Conservation (phyloP, 257 asterid species). For the Handroanthus guayacan region DNA sequence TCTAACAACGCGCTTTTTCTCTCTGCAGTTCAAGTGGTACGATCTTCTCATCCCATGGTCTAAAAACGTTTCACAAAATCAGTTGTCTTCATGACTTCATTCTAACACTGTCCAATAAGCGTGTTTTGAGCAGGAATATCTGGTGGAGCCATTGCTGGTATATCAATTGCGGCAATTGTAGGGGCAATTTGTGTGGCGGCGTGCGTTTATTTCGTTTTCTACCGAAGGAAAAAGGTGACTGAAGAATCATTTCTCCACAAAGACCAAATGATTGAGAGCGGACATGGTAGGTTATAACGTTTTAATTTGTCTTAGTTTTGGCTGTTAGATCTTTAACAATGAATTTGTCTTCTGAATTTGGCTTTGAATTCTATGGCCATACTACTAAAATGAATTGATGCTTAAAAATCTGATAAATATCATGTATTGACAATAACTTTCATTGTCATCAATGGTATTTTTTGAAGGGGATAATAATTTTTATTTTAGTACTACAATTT, state of each 20-base stretch:
- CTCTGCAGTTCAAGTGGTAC: constrained; percentile 87
- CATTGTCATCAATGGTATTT: too few relatives aligned
- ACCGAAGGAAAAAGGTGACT: constrained; percentile 43
- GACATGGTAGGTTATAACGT: constrained; percentile 44
- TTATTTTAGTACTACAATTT: too few relatives aligned
- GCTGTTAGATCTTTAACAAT: too few relatives aligned
- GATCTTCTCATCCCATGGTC: constrained; percentile 39
- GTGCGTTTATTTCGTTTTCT: constrained; percentile 54
- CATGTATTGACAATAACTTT: too few relatives aligned
- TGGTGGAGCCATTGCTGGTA: constrained; percentile 78
- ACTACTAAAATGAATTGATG: too few relatives aligned
- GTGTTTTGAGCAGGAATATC: constrained; percentile 64
- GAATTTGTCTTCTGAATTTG: too few relatives aligned
- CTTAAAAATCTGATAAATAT: too few relatives aligned
- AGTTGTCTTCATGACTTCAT: constrained; percentile 16
- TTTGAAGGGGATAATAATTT: too few relatives aligned
- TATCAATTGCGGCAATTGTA: constrained; percentile 60
- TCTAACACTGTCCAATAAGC: constrained; percentile 28
- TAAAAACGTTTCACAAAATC: constrained; percentile 18
- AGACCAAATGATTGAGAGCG: constrained; percentile 39
- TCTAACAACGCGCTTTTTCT: constrained; percentile 41
- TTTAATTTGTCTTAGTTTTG: neutral
- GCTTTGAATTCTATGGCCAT: too few relatives aligned
- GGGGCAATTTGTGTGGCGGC: constrained; percentile 50
- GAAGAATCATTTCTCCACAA: constrained; percentile 41